Base-by-base conservation (phyloP, 345 rosid genomes). In the Salix brachista region DNA sequence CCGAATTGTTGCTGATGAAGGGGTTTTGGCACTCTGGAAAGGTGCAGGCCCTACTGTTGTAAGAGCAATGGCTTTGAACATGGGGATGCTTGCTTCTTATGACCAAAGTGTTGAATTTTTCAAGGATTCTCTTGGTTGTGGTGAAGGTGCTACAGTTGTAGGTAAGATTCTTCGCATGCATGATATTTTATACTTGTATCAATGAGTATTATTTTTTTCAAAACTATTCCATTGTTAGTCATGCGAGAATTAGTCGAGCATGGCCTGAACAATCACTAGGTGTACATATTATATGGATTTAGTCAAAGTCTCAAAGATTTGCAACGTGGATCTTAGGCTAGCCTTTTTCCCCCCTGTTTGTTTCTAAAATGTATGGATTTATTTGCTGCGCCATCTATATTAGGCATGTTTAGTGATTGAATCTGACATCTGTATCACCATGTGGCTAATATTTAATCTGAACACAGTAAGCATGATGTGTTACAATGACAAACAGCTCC, bases 11-110 rank as follows among this genome's bases (percentile, higher is more conserved):
- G 82, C 90, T 0, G 99, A 94, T 80, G 99, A 96, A 83, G 99
- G 99, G 30, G 89, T 96, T 82, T 76, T 93, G 81, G 97, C 99
- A 5, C 98, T 96, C 21, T 96, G 99, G 99, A 96, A 96, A 89
- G 99, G 99, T 58, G 97, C 98, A 71, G 99, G 98, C 26, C 99
- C 99, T 2, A 96, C 99, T 56, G 99, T 96, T 19, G 98, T 96
- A 71, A 91, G 99, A 81, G 99, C 99, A 13, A 96, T 96, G 99
- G 99, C 99, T 32, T 84, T 96, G 91, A 96, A 96, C 89, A 96
- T 92, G 99, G 99, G 99, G 71, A 94, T 96, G 99, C 99, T 93
- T 89, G 99, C 99, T 42, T 96, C 99, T 69, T 96, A 96, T 74
- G 99, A 93, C 82, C 99, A 96, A 81, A 87, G 88, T 90, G 97